Percentiles rank a stretch among this genome's conserved stretches.
phyloP scores from a whole-genome alignment of 495 filamentous ascomycete species.

The Trichoderma gamsii region DNA sequence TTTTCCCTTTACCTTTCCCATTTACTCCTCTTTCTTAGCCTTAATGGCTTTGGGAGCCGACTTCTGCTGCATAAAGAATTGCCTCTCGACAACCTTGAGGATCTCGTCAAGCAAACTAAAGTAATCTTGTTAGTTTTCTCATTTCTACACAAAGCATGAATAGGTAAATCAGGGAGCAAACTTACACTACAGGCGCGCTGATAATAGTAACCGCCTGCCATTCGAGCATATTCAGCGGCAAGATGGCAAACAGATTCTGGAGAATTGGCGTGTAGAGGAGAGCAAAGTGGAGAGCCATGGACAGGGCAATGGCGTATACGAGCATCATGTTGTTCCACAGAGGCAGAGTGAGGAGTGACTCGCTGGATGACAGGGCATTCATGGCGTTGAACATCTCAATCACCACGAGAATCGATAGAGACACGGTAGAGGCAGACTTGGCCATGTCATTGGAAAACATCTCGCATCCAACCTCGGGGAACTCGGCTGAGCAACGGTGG shows the following conservation, averaged over 20 bases:
- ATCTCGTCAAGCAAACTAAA: conserved; percentile 78
- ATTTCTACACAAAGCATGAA: not conserved
- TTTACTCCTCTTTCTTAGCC: conserved; percentile 39
- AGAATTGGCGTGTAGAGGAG: conserved; percentile 90
- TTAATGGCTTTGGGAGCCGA: conserved; percentile 21
- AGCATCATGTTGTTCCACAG: conserved; percentile 97
- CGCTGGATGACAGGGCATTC: conserved; percentile 94
- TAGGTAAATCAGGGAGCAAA: conserved; percentile 19
- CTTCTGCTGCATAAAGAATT: conserved; percentile 42
- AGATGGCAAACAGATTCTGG: conserved; percentile 82
- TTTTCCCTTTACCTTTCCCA: not conserved
- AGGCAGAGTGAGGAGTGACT: conserved; percentile 87
- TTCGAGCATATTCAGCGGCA: conserved; percentile 81
- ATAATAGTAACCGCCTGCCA: conserved; percentile 91
- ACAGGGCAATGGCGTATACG: conserved; percentile 86
- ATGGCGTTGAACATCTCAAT: conserved; percentile 99
- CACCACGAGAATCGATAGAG: conserved; percentile 83
- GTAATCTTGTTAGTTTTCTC: conserved; percentile 32
- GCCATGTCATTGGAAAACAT: conserved; percentile 91
- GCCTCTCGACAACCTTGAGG: conserved; percentile 77
- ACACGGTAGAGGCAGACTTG: conserved; percentile 91
- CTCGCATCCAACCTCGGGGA: conserved; percentile 85
- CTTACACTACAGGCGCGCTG: conserved; percentile 91
- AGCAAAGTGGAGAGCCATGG: conserved; percentile 94
- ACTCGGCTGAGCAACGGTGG: conserved; percentile 81